These are phyloP conservation scores for Coprinopsis strossmayeri DNA, from an alignment of 768 basidiomycete genomes.

Conservation along the genomic window DNA sequence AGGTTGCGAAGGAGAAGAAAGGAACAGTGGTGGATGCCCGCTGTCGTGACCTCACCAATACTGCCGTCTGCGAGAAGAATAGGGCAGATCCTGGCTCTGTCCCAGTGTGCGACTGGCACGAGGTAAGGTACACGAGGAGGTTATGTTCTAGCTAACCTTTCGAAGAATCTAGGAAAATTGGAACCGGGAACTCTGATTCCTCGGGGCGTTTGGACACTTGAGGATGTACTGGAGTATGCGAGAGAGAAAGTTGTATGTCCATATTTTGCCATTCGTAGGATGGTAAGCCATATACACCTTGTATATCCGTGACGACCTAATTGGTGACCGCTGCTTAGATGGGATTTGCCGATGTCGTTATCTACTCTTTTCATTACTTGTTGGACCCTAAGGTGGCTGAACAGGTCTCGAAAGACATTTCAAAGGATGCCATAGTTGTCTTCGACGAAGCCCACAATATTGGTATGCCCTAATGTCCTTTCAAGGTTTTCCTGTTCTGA, in stretches of 20 bases:
- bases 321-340: constrained; percentile 45
- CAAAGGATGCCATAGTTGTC: constrained; percentile 96
- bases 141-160: constrained; percentile 6
- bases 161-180: constrained; percentile 72
- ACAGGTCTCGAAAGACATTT: constrained; percentile 96
- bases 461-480: constrained; percentile 43
- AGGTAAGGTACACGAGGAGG: constrained; percentile 63
- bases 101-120: constrained; percentile 92
- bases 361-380: constrained; percentile 98
- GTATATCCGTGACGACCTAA: constrained; percentile 2
- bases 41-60: constrained; percentile 91
- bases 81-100: constrained; percentile 84
- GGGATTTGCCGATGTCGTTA: constrained; percentile 92
- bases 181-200: constrained; percentile 82
- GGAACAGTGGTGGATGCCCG: constrained; percentile 95
- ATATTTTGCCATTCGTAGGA: constrained; percentile 92
- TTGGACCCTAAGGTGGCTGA: constrained; percentile 99
- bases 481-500: not conserved
- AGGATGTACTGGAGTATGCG: constrained; percentile 86
- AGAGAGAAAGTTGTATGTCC: constrained; percentile 84
- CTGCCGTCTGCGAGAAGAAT: constrained; percentile 77
- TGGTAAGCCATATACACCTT: constrained; percentile 46
- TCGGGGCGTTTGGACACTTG: constrained; percentile 88
- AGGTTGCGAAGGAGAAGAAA: constrained; percentile 98
- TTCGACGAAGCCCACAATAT: constrained; percentile 99